Base-by-base conservation (phyloP, 2,329 filamentous ascomycete genomes). In the Decorospora gaudefroyi region DNA sequence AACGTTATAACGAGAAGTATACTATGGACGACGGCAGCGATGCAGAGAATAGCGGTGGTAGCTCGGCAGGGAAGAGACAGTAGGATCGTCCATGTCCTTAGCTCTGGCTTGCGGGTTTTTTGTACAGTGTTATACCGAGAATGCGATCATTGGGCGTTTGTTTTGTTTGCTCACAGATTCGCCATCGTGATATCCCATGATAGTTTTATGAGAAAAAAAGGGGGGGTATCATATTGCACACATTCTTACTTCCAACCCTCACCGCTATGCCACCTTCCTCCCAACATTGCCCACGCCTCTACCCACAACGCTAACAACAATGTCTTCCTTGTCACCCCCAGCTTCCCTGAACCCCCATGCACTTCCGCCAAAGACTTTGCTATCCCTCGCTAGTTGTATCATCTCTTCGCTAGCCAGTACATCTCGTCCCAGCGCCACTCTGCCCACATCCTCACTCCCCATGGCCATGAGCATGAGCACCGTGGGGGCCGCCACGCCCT, bases 361-460 rank as follows among this genome's bases (percentile, higher is more conserved):
- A 56, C 87, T 90, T 29, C 88, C 87, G 19, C 92, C 92, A 71
- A 97, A 96, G n/a, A 81, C 85, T 66, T 84, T 86, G 57, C 96
- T 72, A 68, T 99, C 93, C 61, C 93, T 80, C 8, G 88, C 91
- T 40, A 96, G 74, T 35, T 84, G 83, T 43, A 99, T 80, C 39
- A 90, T 77, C 47, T 89, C 86, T 66, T 96, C 89, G 2, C 85
- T 87, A 0, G 84, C 91, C 31, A 97, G 72, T 0, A 96, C 83
- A 32, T 92, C 87, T 59, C 83, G 85, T 21, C 91, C 90, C 46
- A 99, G 68, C 51, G 88, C 82, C 55, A 99, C 70, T 46, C 93
- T 81, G 4, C 93, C 93, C 10, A 99, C 90, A 70, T 99, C 93
- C 68, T 97, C 93, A 1, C 87, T 89, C 0, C 93, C 93, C 93